These are phyloP conservation scores for Lipomyces spencermartinsiae DNA, from an alignment of 805 yeast species.

Conservation along the genomic window DNA sequence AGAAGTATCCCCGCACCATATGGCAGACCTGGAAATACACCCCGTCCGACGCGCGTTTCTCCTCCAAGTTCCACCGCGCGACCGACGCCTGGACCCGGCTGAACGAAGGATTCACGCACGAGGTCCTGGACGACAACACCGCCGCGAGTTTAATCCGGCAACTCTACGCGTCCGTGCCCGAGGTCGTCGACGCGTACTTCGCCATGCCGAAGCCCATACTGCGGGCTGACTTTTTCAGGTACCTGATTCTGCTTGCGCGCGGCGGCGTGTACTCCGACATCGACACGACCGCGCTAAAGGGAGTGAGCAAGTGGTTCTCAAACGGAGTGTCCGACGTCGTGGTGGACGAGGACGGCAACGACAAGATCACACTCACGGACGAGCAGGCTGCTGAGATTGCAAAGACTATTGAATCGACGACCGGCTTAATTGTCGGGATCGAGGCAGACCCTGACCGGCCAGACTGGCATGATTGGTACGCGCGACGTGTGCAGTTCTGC, in stretches of 20 bases:
- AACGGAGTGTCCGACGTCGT: slow-evolving; percentile 47
- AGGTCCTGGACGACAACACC: slow-evolving; percentile 72
- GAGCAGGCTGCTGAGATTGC: slow-evolving; percentile 17
- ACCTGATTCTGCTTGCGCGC: slow-evolving; percentile 81
- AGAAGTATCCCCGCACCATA: slow-evolving; percentile 71
- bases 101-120: slow-evolving; percentile 72
- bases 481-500: slow-evolving; percentile 90
- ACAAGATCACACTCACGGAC: slow-evolving; percentile 9
- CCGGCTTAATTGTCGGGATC: slow-evolving; percentile 86
- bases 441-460: slow-evolving; percentile 97
- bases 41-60: slow-evolving; percentile 61
- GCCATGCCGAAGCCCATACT: slow-evolving; percentile 79
- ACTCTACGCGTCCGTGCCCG: slow-evolving; percentile 74
- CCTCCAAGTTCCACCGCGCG: slow-evolving; percentile 56
- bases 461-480: slow-evolving; percentile 94
- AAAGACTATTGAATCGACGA: slow-evolving; percentile 39
- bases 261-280: slow-evolving; percentile 95
- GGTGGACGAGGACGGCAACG: slow-evolving; percentile 2
- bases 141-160: slow-evolving; percentile 62
- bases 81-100: slow-evolving; percentile 67
- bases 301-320: slow-evolving; percentile 78
- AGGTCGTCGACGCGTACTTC: slow-evolving; percentile 74
- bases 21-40: slow-evolving; percentile 96
- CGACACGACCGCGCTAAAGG: slow-evolving; percentile 79
- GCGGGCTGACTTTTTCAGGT: slow-evolving; percentile 93